Conservation (phyloP, 129 eudicot species). For the Escallonia herrerae region DNA sequence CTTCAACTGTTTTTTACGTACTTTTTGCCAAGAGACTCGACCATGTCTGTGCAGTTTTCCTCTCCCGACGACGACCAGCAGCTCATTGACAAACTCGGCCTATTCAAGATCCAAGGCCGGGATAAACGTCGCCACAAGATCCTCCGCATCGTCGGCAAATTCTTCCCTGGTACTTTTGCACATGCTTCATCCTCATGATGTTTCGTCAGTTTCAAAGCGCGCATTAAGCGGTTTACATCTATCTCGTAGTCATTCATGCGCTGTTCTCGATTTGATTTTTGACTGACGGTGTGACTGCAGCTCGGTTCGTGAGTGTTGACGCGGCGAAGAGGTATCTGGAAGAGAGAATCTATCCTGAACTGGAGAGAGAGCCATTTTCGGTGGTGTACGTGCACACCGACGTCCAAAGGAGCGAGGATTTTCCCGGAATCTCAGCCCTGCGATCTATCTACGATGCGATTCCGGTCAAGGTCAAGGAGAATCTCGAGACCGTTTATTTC, state of each 20-base stretch:
- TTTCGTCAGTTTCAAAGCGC: no score
- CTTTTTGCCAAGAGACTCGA: neutral
- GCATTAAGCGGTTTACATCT: neutral
- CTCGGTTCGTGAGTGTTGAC: conserved; percentile 32
- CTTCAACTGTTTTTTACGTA: neutral
- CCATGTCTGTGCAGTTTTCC: conserved; percentile 11
- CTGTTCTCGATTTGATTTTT: neutral
- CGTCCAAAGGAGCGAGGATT: conserved; percentile 56
- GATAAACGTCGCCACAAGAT: conserved; percentile 51
- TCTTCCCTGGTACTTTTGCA: conserved; percentile 42
- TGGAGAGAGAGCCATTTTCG: conserved; percentile 43
- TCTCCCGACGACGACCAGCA: conserved; percentile 28
- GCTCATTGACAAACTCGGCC: conserved; percentile 42
- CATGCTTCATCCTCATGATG: neutral
- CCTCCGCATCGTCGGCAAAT: conserved; percentile 48
- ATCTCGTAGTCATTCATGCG: neutral
- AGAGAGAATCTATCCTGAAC: conserved; percentile 50
- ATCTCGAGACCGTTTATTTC: conserved; percentile 62
- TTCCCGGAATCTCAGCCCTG: conserved; percentile 71
- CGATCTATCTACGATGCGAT: conserved; percentile 60
- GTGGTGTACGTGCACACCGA: conserved; percentile 79
- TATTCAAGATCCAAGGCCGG: conserved; percentile 59
- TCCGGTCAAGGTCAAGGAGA: conserved; percentile 38
- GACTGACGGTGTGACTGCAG: neutral
- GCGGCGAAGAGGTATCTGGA: conserved; percentile 54